A percentile compares a stretch with the other conserved stretches of the same genome.
Conservation (phyloP, 352 stramenopile species). For the Pythium graminicola region DNA sequence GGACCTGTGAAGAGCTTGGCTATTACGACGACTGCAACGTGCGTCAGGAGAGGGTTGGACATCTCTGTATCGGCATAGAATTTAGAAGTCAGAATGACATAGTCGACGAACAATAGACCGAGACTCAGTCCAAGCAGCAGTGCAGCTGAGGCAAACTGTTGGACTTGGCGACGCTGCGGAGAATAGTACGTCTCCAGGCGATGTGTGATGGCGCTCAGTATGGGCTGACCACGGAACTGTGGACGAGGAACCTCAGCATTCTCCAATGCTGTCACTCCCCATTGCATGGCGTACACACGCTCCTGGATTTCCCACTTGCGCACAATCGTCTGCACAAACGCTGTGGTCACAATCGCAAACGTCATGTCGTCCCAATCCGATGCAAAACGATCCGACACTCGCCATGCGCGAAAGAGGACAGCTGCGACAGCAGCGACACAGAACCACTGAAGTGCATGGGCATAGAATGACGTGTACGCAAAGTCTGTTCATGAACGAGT, state of each 20-base stretch:
- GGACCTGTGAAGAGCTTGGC: constrained; percentile 29
- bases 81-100: constrained; percentile 31
- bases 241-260: constrained; percentile 25
- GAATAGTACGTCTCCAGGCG: constrained; percentile 46
- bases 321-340: constrained; percentile 40
- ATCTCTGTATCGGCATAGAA: constrained; percentile 21
- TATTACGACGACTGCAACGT: constrained; percentile 37
- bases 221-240: constrained; percentile 50
- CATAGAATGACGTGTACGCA: constrained; percentile 57
- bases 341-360: constrained; percentile 48
- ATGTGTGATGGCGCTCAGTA: constrained; percentile 46
- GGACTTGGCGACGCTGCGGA: constrained; percentile 22
- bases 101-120: constrained; percentile 26
- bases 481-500: constrained; percentile 37
- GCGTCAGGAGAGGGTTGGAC: constrained; percentile 20
- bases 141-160: constrained; percentile 24
- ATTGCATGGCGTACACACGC: constrained; percentile 32
- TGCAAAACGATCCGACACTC: neutral
- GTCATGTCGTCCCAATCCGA: constrained; percentile 17
- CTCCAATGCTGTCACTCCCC: constrained; percentile 38
- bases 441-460: constrained; percentile 34
- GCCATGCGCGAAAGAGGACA: constrained; percentile 25
- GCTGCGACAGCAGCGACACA: constrained; percentile 21
- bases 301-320: constrained; percentile 59
- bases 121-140: constrained; percentile 21